Base-by-base conservation (phyloP, 805 yeast genomes). In the Candida awuae region DNA sequence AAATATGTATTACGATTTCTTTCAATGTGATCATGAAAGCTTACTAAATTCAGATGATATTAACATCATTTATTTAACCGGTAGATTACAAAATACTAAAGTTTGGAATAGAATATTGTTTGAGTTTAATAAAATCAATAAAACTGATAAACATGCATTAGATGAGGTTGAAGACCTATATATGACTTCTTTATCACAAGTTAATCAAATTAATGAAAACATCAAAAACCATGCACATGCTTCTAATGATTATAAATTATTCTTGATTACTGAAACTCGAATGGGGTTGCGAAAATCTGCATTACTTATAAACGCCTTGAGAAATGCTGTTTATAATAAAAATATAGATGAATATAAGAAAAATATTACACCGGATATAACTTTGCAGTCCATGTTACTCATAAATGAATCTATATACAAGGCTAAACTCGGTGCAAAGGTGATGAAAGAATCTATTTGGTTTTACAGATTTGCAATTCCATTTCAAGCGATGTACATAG, bases 401-500 rank as follows among this genome's bases (percentile, higher is more conserved):
- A 43, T 51, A 9, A 52, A 52, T 35, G 55, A 52, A 28, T 51
- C 55, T 4, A 26, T 47, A 6, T 39, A 42, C 38, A 52, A 49
- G 31, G 44, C 51, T 5, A 29, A 32, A 6, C 34, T 51, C 4
- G 54, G 51, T 4, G 8, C 41, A n/a, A n/a, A 31, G 23, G 38
- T 40, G 23, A n/a, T 32, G n/a, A 18, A 30, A 8, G 29, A 38
- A 10, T 32, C 45, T 2, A 22, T 52, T 23, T 52, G 55, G 55
- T 44, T 45, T 32, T 44, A 47, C 19, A 35, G 55, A 15, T 49
- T 41, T 30, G 41, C 53, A 13, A 47, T 51, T 15, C 55, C 55
- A 6, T 51, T 52, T 30, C 54, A 52, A 18, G 53, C 55, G 7
- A 42, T 52, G 47, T 49, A 39, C 13, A 43, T 52, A n/a, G 45